A percentile compares a stretch with the other conserved stretches of the same genome.
Conservation (phyloP, 352 stramenopile species). For the Saprolegnia parasitica region DNA sequence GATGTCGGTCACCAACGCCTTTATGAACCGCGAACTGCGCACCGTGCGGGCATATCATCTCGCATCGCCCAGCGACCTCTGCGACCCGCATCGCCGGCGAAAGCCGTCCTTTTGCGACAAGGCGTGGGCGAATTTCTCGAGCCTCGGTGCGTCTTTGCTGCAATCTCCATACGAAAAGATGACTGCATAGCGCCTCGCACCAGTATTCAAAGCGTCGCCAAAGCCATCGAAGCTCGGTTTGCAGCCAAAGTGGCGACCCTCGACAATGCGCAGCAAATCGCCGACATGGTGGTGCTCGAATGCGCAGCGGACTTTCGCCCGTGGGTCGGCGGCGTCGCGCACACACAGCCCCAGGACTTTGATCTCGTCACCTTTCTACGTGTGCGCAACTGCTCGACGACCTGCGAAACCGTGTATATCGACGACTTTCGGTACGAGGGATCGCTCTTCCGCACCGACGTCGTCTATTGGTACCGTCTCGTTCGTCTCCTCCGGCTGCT, state of each 20-base stretch:
- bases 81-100: not conserved
- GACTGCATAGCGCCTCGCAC: not conserved
- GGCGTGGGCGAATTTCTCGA: not conserved
- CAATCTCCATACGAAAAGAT: not conserved
- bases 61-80: not conserved
- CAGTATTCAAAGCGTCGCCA: not conserved
- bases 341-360: not conserved
- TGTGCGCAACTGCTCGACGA: not conserved
- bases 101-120: not conserved
- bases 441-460: not conserved
- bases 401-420: not conserved
- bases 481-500: not conserved
- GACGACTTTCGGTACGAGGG: slow-evolving; percentile 15
- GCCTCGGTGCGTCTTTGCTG: not conserved
- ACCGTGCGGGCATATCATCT: not conserved
- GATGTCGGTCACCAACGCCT: not conserved
- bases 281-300: not conserved
- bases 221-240: not conserved
- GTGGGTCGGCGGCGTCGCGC: not conserved
- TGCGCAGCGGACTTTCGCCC: not conserved
- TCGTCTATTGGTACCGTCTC: slow-evolving; percentile 12
- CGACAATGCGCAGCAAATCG: not conserved
- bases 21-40: not conserved
- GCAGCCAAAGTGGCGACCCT: not conserved
- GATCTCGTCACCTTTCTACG: not conserved